Evolutionary conservation across 2,329 filamentous ascomycete species (phyloP), one percentile per base, ranked within the genome.

Genomic region (Ophiostoma himal-ulmi): DNA sequence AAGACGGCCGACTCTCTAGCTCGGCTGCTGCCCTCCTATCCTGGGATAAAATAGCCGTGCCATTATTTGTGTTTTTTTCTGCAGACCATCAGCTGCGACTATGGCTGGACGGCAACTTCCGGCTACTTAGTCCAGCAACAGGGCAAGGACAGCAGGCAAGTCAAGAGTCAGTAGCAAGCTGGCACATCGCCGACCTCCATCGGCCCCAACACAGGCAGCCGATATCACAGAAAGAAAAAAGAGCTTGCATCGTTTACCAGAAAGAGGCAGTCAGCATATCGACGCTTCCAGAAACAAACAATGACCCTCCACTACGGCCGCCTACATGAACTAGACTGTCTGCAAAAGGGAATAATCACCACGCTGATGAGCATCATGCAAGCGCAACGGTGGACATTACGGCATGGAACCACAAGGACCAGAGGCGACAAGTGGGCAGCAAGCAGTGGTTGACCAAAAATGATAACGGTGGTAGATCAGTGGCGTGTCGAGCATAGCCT

Each of bases 301-400:
- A 48, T 7, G 17, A n/a, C 0, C 44, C 44, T 20, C 44, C 44
- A n/a, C 14, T 6, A 20, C 11, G 14, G n/a, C 14, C 52, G 13
- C 10, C n/a, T 4, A 22, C 52, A 26, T 26, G 22, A 57, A 57
- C n/a, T 26, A 57, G 52, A 26, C n/a, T 26, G 44, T 22, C 22
- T 57, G 11, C n/a, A 14, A 57, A 13, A 26, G 52, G 52, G 22
- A 57, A 57, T 57, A 57, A 57, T 57, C 52, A 57, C 13, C 52
- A 26, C 22, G 10, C 30, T 57, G n/a, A 26, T 57, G 52, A 57
- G 52, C 52, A 57, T 57, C 52, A 57, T 48, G 66, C 37, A 68
- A 44, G 20, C 30, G 22, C 60, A 64, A 64, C 34, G 26, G 60
- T 17, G 17, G 30, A 34, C 36, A 36, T 22, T 30, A 30, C 17